A percentile compares a stretch with the other conserved stretches of the same genome.
Evolutionary conservation across 2,329 filamentous ascomycete genomes (phyloP).

Genomic region (Botryosphaeria dothidea): DNA sequence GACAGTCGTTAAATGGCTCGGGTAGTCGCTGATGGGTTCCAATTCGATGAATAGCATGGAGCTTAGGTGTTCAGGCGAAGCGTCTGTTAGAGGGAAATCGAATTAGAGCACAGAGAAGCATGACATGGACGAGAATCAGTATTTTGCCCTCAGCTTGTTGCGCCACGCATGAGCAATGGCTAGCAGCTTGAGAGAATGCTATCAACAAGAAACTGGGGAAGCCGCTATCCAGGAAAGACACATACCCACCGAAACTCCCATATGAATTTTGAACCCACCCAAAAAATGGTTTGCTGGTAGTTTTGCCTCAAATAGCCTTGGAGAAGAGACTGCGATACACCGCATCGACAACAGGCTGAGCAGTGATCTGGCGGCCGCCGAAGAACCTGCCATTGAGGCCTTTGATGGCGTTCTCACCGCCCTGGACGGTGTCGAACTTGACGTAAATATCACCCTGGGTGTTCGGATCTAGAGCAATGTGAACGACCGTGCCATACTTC

Average conservation of each 20-base stretch:
- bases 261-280: not conserved
- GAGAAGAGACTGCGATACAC: slow-evolving; percentile 90
- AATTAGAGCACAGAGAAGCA: slow-evolving; percentile 10
- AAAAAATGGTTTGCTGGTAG: not conserved
- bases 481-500: slow-evolving; percentile 96
- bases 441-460: slow-evolving; percentile 96
- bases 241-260: slow-evolving; percentile 14
- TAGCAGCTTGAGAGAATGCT: not conserved
- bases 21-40: not conserved
- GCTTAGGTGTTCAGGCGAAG: not conserved
- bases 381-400: slow-evolving; percentile 97
- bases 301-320: slow-evolving; percentile 18
- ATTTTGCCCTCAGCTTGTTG: not conserved
- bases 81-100: not conserved
- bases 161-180: no score
- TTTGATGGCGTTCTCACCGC: slow-evolving; percentile 96
- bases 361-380: slow-evolving; percentile 88
- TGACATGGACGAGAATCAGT: not conserved
- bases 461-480: slow-evolving; percentile 92
- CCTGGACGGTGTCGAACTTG: slow-evolving; percentile 94
- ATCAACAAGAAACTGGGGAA: slow-evolving; percentile 8
- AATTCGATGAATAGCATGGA: not conserved
- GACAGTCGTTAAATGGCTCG: no score
- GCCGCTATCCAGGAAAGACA: slow-evolving; percentile 15
- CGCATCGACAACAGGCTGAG: slow-evolving; percentile 90